Conservation (phyloP, 345 rosid genomes). For the Mangifera indica region DNA sequence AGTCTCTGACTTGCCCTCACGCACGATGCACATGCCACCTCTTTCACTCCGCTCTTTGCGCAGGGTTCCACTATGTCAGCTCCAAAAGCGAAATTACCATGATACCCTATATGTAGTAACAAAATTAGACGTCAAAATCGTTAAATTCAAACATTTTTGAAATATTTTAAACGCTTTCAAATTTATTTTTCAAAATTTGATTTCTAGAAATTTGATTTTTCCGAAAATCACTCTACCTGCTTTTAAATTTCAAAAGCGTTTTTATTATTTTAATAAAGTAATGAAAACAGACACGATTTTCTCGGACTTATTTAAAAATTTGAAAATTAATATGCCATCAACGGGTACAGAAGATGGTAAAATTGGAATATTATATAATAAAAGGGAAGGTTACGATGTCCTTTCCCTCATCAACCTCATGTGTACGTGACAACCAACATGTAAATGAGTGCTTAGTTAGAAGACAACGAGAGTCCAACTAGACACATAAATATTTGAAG, state of each 20-base stretch:
- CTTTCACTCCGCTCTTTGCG: conserved; percentile 31
- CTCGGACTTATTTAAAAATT: too few relatives aligned
- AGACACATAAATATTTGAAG: neutral
- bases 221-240: too few relatives aligned
- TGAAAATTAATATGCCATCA: too few relatives aligned
- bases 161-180: too few relatives aligned
- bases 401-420: conserved; percentile 35
- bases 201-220: too few relatives aligned
- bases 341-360: neutral
- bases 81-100: neutral
- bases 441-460: neutral
- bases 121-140: too few relatives aligned
- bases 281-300: too few relatives aligned
- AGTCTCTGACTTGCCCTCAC: conserved; percentile 43
- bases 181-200: too few relatives aligned
- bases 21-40: conserved; percentile 53
- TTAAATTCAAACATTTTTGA: too few relatives aligned
- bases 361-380: neutral
- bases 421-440: conserved; percentile 38
- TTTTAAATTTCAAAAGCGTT: too few relatives aligned
- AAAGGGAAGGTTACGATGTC: conserved; percentile 27
- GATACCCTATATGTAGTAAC: neutral
- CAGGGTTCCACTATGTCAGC: conserved; percentile 29
- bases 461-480: conserved; percentile 16
- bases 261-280: too few relatives aligned